Conservation (phyloP, 2,329 filamentous ascomycete species). For the Truncatella angustata region DNA sequence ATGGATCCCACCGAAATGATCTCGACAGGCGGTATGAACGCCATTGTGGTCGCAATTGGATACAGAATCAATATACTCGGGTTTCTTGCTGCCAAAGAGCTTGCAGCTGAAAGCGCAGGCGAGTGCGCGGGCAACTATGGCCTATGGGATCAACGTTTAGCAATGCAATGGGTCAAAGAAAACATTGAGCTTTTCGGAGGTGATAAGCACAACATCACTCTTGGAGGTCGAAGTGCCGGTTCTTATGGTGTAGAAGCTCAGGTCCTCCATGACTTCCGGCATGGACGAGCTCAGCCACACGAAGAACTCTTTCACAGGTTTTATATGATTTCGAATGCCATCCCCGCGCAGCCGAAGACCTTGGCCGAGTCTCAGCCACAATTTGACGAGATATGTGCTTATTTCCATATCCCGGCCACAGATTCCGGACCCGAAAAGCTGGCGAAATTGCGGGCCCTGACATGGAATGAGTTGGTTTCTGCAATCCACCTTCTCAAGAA, state of each 20-base stretch:
- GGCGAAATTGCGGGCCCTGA: conserved; percentile 28
- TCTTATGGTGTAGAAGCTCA: conserved; percentile 49
- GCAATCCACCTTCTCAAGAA: conserved; percentile 37
- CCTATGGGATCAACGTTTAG: conserved; percentile 48
- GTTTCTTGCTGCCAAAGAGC: conserved; percentile 48
- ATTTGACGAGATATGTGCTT: conserved; percentile 39
- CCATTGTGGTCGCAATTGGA: conserved; percentile 43
- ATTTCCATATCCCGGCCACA: conserved; percentile 23
- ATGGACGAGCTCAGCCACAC: conserved; percentile 14
- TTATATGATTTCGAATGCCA: conserved; percentile 44
- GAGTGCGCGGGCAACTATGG: conserved; percentile 57
- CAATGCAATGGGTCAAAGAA: conserved; percentile 52
- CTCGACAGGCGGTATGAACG: conserved; percentile 29
- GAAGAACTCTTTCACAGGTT: conserved; percentile 30
- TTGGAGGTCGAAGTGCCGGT: conserved; percentile 49
- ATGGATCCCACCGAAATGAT: conserved; percentile 44
- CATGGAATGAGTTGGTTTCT: conserved; percentile 28
- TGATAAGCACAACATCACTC: conserved; percentile 45
- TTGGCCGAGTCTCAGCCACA: conserved; percentile 34
- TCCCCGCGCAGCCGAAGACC: conserved; percentile 41
- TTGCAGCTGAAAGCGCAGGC: conserved; percentile 38
- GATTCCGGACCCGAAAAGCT: conserved; percentile 28
- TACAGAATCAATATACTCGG: conserved; percentile 58
- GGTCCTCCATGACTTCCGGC: conserved; percentile 34
- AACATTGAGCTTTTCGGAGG: conserved; percentile 54